These are phyloP conservation scores for Tubosaeta brunneosetosa DNA, from an alignment of 768 basidiomycete species.

Conservation along the genomic window DNA sequence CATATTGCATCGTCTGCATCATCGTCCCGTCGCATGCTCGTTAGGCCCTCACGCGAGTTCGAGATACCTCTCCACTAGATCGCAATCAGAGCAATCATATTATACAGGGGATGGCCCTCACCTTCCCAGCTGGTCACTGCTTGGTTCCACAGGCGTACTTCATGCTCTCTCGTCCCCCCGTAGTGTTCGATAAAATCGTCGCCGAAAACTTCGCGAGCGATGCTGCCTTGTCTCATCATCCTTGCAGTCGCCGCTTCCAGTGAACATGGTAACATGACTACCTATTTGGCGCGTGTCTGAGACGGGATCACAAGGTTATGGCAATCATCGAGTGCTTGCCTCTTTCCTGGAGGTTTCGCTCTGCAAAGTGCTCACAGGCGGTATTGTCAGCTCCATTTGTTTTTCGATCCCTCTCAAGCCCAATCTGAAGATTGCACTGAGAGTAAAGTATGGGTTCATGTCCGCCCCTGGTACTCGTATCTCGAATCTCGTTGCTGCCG, in stretches of 20 bases:
- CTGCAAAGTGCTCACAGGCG: constrained; percentile 51
- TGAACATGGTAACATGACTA: constrained; percentile 73
- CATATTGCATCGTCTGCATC: not conserved
- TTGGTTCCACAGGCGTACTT: constrained; percentile 79
- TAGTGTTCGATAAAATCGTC: constrained; percentile 92
- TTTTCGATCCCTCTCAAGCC: constrained; percentile 87
- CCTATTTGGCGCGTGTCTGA: constrained; percentile 30
- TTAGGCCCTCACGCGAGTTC: constrained; percentile 54
- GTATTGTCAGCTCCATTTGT: constrained; percentile 59
- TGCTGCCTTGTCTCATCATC: constrained; percentile 74
- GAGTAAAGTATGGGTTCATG: constrained; percentile 88
- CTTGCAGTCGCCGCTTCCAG: constrained; percentile 73
- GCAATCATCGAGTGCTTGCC: constrained; percentile 42
- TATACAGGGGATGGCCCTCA: constrained; percentile 31
- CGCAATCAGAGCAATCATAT: constrained; percentile 8
- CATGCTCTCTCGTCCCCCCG: constrained; percentile 92
- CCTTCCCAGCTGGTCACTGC: constrained; percentile 96
- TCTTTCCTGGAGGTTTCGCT: constrained; percentile 46
- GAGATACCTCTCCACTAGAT: constrained; percentile 76
- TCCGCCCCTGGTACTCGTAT: constrained; percentile 95
- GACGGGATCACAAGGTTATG: not conserved
- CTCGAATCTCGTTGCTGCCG: constrained; percentile 83
- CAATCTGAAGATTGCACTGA: constrained; percentile 82
- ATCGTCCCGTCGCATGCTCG: not conserved
- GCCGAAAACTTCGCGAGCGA: constrained; percentile 87